Percentiles rank a stretch among this genome's conserved stretches.
Evolutionary conservation across 1,284 basidiomycete species (phyloP).

Genomic region (Inonotus obliquus): DNA sequence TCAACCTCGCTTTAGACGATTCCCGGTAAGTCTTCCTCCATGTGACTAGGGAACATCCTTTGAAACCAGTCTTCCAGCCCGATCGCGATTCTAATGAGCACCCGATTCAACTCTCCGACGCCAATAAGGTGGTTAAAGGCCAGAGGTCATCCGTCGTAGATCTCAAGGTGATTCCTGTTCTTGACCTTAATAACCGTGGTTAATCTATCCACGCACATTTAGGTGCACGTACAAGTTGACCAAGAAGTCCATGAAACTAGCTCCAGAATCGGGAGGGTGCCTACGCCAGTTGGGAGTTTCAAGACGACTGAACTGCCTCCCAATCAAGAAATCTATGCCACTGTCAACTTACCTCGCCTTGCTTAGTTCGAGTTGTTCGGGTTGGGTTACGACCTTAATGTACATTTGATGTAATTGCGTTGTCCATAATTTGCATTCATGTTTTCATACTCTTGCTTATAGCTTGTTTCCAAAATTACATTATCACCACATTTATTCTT

Average conservation of each 20-base stretch:
- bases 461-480: neutral
- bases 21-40: neutral
- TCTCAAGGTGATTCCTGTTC: constrained; percentile 7
- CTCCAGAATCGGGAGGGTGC: neutral
- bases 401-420: neutral
- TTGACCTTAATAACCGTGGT: neutral
- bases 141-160: constrained; percentile 4
- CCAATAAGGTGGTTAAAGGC: neutral
- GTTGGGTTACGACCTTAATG: neutral
- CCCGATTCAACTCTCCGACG: neutral
- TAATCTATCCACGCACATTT: neutral
- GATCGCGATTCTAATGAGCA: neutral
- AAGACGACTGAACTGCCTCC: neutral
- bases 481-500: too few species aligned
- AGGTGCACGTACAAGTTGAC: constrained; percentile 19
- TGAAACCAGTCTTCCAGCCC: neutral
- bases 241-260: constrained; percentile 9
- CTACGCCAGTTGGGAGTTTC: neutral
- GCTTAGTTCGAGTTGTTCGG: too few species aligned
- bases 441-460: neutral
- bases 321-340: neutral
- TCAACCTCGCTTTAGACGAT: constrained; percentile 9
- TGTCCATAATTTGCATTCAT: neutral
- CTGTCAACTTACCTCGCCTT: neutral
- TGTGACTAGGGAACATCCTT: neutral